Evolutionary conservation across 495 filamentous ascomycete species (phyloP), one percentile per base, ranked within the genome.

Genomic region (Hypoxylon fragiforme): DNA sequence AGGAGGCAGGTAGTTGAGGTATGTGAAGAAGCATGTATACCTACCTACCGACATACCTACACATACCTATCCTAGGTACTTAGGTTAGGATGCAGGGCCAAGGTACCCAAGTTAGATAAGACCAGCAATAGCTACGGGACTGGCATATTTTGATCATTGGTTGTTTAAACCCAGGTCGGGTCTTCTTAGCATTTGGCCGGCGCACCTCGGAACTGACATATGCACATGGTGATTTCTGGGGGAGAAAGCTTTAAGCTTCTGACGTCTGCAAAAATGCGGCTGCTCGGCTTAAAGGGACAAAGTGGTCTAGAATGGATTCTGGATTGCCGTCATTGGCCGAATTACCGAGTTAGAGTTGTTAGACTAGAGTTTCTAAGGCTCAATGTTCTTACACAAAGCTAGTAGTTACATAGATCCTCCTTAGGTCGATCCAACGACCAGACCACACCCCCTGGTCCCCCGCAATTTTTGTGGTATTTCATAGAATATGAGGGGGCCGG

Each of bases 251-350:
- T 34, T 3, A 18, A 54, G 59, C 53, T 57, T 56, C 59, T 57
- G 49, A 60, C 28, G 39, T 44, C 50, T 31, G 2, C 16, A 28
- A 34, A 44, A 41, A 9, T 58, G 45, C 54, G 38, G 46, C 40
- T 47, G 50, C 61, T 64, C 62, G 62, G 62, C 48, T 64, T 52
- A 64, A 64, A 49, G 62, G 62, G 57, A 57, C 55, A 40, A 42
- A 38, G 48, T 12, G 48, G 58, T 45, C 48, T 44, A 19, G 46
- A 56, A 32, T 41, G 39, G 13, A 5, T 41, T 48, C 37, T 50
- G 44, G 48, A 36, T 54, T 64, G 62, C 62, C 61, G 62, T 56
- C 39, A 64, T 64, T 64, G 62, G 62, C 49, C 57, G 52, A 64
- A 51, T 61, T 57, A 36, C 57, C 62, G 62, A 64, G 57, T 57